Base-by-base conservation (phyloP, 805 yeast genomes). In the Tetrapisispora phaffii region DNA sequence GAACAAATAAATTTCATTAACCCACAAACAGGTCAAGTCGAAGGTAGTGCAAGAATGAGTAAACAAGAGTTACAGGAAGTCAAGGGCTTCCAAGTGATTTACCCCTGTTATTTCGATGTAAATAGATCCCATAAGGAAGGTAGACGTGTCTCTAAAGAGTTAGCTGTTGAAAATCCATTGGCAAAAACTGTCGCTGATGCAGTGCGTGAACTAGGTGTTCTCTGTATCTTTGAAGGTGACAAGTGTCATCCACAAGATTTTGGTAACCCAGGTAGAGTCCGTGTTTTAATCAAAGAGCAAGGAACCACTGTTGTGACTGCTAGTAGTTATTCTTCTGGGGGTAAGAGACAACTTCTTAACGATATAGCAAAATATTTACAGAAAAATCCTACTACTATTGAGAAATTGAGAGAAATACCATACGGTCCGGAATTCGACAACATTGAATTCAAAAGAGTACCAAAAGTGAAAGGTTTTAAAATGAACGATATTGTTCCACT, bases 201-300 rank as follows among this genome's bases (percentile, higher is more conserved):
- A 42, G 72, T 75, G 41, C 58, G 65, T 22, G 37, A 52, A 4
- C 42, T 71, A 17, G 62, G 63, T 13, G 47, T 68, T 24, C 50
- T 56, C 4, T 63, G 66, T 33, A 69, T 82, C 36, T 71, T 80
- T 47, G 93, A 85, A 65, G 79, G 90, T 49, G 86, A 83, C 48
- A 93, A 88, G 67, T 65, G 83, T 1, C 98, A 90, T 66, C 97
- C 97, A 12, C 95, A 89, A 63, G 97, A 90, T 66, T 93, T 82
- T 75, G 95, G 97, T 52, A 90, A 90, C 59, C 94, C 97, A 4
- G 98, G 98, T n/a, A 75, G 97, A 57, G 89, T 93, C 31, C 77
- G 95, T 53, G 82, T 88, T 20, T 69, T 79, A 38, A 52, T 86
- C 34, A 82, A 79, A 56, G 73, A 74, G 40, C 65, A 72, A 10